These are phyloP conservation scores for Linanthus parryae DNA, from an alignment of 148 eudicot genomes.

Conservation along the genomic window DNA sequence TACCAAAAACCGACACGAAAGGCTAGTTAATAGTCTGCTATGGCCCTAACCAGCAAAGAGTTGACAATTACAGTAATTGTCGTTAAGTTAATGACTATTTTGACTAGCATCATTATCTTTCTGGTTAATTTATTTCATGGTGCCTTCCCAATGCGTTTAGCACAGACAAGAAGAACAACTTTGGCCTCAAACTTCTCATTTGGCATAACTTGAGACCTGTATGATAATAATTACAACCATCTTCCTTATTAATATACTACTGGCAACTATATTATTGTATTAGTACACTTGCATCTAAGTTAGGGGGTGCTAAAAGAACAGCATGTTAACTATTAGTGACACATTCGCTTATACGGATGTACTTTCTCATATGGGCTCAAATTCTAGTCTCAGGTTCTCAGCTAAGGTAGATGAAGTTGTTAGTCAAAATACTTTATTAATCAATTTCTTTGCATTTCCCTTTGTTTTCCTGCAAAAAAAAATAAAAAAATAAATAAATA, in stretches of 20 bases:
- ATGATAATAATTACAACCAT: not conserved
- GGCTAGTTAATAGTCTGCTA: constrained; percentile 4
- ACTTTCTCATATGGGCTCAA: too few species aligned
- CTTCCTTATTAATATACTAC: not conserved
- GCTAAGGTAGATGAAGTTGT: too few species aligned
- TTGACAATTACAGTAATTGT: constrained; percentile 6
- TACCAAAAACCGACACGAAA: not conserved
- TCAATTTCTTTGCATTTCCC: too few species aligned
- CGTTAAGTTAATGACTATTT: not conserved
- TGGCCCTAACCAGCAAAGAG: not conserved
- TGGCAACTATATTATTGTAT: too few species aligned
- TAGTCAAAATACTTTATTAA: too few species aligned
- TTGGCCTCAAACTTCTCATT: constrained; percentile 4
- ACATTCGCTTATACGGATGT: too few species aligned
- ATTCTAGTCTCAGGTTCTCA: too few species aligned
- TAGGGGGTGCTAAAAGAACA: too few species aligned
- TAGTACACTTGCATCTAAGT: too few species aligned
- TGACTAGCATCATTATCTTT: not conserved
- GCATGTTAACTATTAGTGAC: not conserved
- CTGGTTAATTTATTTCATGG: not conserved
- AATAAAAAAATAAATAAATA: too few species aligned
- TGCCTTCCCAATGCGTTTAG: constrained; percentile 5
- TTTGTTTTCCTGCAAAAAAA: too few species aligned
- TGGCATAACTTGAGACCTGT: not conserved
- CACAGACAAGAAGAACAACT: constrained; percentile 1